Evolutionary conservation across 1,284 basidiomycete species (phyloP), one percentile per base, ranked within the genome.

Genomic region (Inonotus obliquus): DNA sequence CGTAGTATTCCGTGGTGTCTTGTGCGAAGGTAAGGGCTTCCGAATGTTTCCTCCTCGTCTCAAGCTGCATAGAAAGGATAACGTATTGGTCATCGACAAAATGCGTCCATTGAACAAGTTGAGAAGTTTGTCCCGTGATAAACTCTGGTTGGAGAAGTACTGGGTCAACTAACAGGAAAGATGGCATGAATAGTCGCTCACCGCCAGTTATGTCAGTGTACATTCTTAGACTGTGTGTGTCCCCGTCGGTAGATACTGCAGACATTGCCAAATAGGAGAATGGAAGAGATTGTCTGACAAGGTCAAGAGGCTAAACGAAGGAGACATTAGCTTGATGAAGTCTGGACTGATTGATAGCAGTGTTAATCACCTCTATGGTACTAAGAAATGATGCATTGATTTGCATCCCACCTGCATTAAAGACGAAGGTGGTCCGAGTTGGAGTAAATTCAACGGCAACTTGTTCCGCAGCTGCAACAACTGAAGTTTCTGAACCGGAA

Each of bases 331-430:
- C 21, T n/a, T 14, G 32, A n/a, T 5, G 14, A 10, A 52, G 14
- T 17, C 13, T 4, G 11, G 5, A 17, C 10, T 10, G 32, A 29
- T 3, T 13, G 17, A 52, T 11, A 4, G 14, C 7, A 29, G 14
- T 14, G 32, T 10, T 11, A 19, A 35, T 21, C 48, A 77, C 76
- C 70, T 78, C 77, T 13, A 79, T 73, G 13, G 77, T 77, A 65
- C 71, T 76, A 4, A 76, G 61, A 60, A 73, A 77, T 1, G 75
- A 77, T n/a, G 73, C 69, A 51, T 72, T 79, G 9, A 79, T 65
- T n/a, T 67, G 61, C 49, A 79, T 68, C 19, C 72, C 68, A 11
- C 76, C 77, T 17, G 77, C 75, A 5, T 70, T 55, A n/a, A 76
- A 65, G 6, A 69, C 70, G 51, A 75, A 72, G 13, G 65, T 68